Percentiles rank a stretch among this genome's conserved stretches.
Conservation (phyloP, 2,329 filamentous ascomycete genomes). For the Clarireedia sp. region DNA sequence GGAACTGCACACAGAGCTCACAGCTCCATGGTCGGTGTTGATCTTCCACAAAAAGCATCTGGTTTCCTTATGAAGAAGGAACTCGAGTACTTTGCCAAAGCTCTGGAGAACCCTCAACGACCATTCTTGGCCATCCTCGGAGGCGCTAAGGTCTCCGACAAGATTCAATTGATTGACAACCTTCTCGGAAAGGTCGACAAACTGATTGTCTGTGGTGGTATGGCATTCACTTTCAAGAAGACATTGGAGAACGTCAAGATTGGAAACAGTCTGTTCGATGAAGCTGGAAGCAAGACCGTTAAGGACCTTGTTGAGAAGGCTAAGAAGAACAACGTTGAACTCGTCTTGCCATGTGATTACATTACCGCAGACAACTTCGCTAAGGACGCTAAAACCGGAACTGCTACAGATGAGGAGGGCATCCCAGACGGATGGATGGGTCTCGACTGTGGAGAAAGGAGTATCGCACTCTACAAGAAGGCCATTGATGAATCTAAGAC, state of each 20-base stretch:
- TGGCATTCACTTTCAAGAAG: slow-evolving; percentile 99
- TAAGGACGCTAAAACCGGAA: slow-evolving; percentile 71
- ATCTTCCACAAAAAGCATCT: slow-evolving; percentile 92
- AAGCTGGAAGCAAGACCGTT: slow-evolving; percentile 88
- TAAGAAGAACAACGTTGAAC: slow-evolving; percentile 90
- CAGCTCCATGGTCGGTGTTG: slow-evolving; percentile 97
- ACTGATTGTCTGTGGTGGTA: slow-evolving; percentile 91
- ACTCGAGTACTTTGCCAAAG: slow-evolving; percentile 98
- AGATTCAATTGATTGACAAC: slow-evolving; percentile 99
- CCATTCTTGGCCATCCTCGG: slow-evolving; percentile 98
- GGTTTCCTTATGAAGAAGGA: slow-evolving; percentile 99
- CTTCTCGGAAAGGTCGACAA: slow-evolving; percentile 96
- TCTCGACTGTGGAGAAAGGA: slow-evolving; percentile 88
- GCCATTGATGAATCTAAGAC: slow-evolving; percentile 86
- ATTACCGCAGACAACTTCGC: slow-evolving; percentile 93
- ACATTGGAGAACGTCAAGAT: slow-evolving; percentile 87
- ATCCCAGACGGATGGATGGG: slow-evolving; percentile 98
- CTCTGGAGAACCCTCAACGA: slow-evolving; percentile 83
- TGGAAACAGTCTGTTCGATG: slow-evolving; percentile 85
- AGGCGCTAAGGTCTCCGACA: slow-evolving; percentile 97
- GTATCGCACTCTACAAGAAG: slow-evolving; percentile 77
- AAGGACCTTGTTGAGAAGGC: slow-evolving; percentile 85
- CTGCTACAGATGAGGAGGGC: slow-evolving; percentile 76
- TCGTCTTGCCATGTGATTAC: slow-evolving; percentile 91
- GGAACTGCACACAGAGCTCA: slow-evolving; percentile 97